Base-by-base conservation (phyloP, 495 filamentous ascomycete species). In the Jackrogersella multiformis region DNA sequence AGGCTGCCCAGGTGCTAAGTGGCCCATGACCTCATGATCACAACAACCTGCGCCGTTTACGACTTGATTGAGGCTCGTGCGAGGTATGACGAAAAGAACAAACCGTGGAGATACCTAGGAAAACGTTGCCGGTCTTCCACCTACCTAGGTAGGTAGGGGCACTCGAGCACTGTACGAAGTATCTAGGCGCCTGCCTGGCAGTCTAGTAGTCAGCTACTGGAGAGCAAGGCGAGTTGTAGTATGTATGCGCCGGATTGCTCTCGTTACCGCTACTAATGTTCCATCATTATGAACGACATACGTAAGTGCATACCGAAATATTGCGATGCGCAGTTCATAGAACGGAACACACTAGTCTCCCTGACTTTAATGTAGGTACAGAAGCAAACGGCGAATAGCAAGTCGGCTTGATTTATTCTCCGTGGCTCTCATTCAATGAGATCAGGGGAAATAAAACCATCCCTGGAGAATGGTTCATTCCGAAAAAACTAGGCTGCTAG, bases 41-140 rank as follows among this genome's bases (percentile, higher is more conserved):
- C 46, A 45, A 62, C 16, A 46, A 55, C 56, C 42, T 36, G 34
- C 42, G 61, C 34, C 60, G 48, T 56, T 46, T 61, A 45, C 32
- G 35, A 48, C 16, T 18, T 61, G 61, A 65, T 57, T 70, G 67
- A 70, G 67, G 67, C 67, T 70, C 57, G 67, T 70, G 56, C 53
- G 16, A 66, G 67, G 67, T 70, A 70, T 70, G 67, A 70, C 67
- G 56, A 63, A 46, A 51, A 55, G 2, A 61, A 60, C 55, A 64
- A 38, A 35, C 48, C 42, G 28, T 60, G 60, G 55, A 64, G 38
- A 44, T n/a, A n/a, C n/a, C n/a, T n/a, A n/a, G 41, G 54, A 34
- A 52, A 42, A 35, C 9, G 28, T 41, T 24, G 28, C 32, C 28
- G 26, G 36, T 20, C 45, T 23, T 52, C n/a, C 18, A 46, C 9